Evolutionary conservation across 768 basidiomycete genomes (phyloP), one percentile per base, ranked within the genome.

Genomic region (Lentinula lateritia): DNA sequence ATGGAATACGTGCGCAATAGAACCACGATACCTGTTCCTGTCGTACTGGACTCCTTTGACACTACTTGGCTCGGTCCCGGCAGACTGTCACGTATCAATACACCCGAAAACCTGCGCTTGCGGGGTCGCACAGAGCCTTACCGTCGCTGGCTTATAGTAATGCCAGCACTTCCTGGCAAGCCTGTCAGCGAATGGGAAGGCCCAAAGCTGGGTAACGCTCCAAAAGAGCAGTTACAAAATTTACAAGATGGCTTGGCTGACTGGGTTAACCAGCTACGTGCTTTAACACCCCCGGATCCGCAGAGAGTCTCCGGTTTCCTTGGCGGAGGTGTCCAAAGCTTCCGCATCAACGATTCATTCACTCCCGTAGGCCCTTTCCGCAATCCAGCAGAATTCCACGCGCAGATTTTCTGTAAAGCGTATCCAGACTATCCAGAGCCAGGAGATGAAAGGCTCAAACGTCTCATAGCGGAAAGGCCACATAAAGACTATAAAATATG

Each of bases 301-400:
- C 39, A 61, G 55, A 59, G 60, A 23, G 65, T 65, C 23, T 63
- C 58, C 38, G 59, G 62, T 13, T 63, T 63, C 42, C 35, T 52
- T 9, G 62, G 65, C 18, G 60, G 62, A 28, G 41, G 34, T 36
- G 42, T 63, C 34, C 36, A 50, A 16, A 63, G 61, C 42, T 58
- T 38, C 12, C 52, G 64, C 7, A 63, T 65, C 16, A 16, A 28
- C 23, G 53, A 61, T 36, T 12, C 42, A 43, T n/a, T 43, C 13
- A 45, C 50, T 7, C 55, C 50, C 52, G 60, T 61, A 34, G 41
- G 62, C 32, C 64, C 64, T 34, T 65, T 65, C 43, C 13, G 34
- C 15, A 58, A 43, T 52, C 12, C 50, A 38, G 54, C 50, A 23
- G 50, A 63, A 45, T 54, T 65, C 32, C 59, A 65, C 39, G 41